Evolutionary conservation across 345 rosid species (phyloP), one percentile per base, ranked within the genome.

Genomic region (Eutrema yunnanense): DNA sequence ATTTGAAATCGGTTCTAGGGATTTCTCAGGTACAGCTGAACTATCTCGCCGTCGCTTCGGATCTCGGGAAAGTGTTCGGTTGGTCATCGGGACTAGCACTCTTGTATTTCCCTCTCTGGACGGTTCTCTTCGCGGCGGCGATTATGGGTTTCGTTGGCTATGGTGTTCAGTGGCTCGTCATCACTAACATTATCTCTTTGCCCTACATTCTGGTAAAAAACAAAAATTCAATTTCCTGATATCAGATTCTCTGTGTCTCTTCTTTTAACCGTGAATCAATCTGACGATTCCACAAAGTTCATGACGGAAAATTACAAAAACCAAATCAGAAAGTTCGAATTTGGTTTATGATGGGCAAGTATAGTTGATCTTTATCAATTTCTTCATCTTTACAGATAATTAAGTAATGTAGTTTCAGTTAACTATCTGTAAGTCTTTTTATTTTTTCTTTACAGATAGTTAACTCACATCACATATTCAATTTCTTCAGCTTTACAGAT

Each of bases 51-150:
- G 96, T 90, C 8, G 98, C 98, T 22, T 94, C 98, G 37, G 98
- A 91, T 84, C 82, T 94, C 47, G 98, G 98, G 1, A 94, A 94
- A 73, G 79, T 89, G 3, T 88, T 94, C 7, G 98, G 98, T 0
- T 94, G 98, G 98, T 94, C 96, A 5, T 94, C 98, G 1, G 98
- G 98, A 0, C 66, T 94, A 51, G 97, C 97, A 19, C 67, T 94
- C 40, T 63, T 89, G 89, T 82, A 85, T 74, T 83, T 89, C 14
- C 97, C 97, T 2, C 66, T 94, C 27, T 88, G 84, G 85, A 63
- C 64, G 4, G 96, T 94, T 54, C 90, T 94, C 12, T 88, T 91
- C 84, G 80, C 86, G 62, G 87, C 98, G 9, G 96, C 98, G 56
- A 73, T 83, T 38, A 86, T 94, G 90, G 98, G 98, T 1, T 80